Evolutionary conservation across 192 early-diverging fungal genomes (phyloP), one percentile per base, ranked within the genome.

Genomic region (Fimicolochytrium jonesii): DNA sequence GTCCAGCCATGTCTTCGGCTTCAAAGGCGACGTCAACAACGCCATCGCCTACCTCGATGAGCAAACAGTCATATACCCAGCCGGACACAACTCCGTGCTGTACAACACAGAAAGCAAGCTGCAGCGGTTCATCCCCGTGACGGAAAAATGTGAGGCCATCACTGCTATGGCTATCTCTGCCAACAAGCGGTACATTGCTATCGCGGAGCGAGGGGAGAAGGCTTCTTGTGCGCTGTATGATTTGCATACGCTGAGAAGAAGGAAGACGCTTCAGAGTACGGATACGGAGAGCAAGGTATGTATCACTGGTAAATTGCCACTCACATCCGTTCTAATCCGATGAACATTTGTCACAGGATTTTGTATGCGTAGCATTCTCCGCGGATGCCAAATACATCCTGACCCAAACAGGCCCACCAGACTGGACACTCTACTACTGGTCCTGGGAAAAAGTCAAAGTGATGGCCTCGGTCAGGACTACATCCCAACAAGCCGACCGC

Each of bases 381-480:
- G 29, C 66, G 7, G 83, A 86, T 49, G 59, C 71, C 7, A 86
- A 86, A 59, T 78, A 78, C 61, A 69, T 86, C 35, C 39, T 82
- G 9, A 78, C 79, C 6, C 77, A 82, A 48, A 56, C 79, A 0
- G 73, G 76, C 3, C 61, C 61, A 1, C 83, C 80, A n/a, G 83
- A 86, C 55, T 84, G 82, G 79, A 80, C 61, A 37, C 60, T 82
- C 6, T 73, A 80, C 65, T 79, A 77, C 45, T 86, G 83, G 83
- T 59, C 70, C 18, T 86, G 83, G 78, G 78, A 82, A 61, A 84
- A 84, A 61, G 61, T 69, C 13, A 77, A 85, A 55, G 49, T 77
- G 15, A 68, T 84, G 70, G 78, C 79, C 17, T 68, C 72, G 5
- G 65, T 77, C 11, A 68, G 63, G 41, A 72, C 72, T 30, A 61